Base-by-base conservation (phyloP, 805 yeast species). In the Candida corydali region DNA sequence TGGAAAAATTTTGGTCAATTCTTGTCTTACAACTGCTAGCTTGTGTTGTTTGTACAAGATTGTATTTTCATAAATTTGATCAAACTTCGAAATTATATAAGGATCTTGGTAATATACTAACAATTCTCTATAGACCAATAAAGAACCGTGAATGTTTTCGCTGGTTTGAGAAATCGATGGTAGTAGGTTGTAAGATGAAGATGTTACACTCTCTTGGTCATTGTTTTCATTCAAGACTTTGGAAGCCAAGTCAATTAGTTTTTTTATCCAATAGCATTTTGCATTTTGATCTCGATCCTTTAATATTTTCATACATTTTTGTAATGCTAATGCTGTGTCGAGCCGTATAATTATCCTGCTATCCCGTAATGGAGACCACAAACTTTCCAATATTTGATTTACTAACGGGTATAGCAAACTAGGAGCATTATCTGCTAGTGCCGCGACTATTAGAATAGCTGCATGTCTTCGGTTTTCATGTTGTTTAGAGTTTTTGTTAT, bases 341-440 rank as follows among this genome's bases (percentile, higher is more conserved):
- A 72, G 72, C 47, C 98, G 70, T 27, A 91, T 81, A 2, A 75
- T 70, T 14, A 78, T 64, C 49, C 86, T 88, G 14, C 79, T 71
- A 55, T 93, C 98, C 43, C 91, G 70, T 29, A 93, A 63, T 0
- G 94, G 95, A 26, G 80, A 71, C 96, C 97, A 91, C 12, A 93
- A 76, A 47, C 84, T 81, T 32, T 84, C 86, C 38, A 91, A 65
- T 12, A 89, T 81, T 27, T 83, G 82, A 41, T 82, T 79, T 22
- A 87, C 82, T 56, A 84, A 86, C 24, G 80, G 76, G 53, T 84
- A 84, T 35, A 91, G 65, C 39, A 88, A 65, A 7, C 94, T 85
- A 2, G 98, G 96, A 1, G 95, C 83, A 51, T 86, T 85, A 38
- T 77, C 77, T 0, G 96, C 96, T 42, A 93, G 71, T 1, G 96